Conservation (phyloP, 2,329 filamentous ascomycete species). For the Talaromyces sp. region DNA sequence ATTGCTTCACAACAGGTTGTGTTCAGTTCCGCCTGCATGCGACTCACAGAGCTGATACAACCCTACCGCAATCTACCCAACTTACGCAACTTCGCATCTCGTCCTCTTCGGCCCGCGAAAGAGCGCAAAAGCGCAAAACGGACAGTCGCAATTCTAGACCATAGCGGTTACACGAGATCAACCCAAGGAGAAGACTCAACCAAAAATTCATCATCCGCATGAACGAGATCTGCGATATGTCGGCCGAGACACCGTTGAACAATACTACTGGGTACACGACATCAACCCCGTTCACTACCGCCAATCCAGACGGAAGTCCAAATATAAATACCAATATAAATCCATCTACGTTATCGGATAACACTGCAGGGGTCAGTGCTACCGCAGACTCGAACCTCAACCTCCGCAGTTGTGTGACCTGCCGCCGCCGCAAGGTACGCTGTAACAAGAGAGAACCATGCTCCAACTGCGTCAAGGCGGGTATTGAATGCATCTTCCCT, state of each 20-base stretch:
- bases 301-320: background rate
- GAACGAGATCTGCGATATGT: background rate
- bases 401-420: constrained; percentile 46
- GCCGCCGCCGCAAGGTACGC: constrained; percentile 47
- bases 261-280: background rate
- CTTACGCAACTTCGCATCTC: background rate
- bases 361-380: background rate
- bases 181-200: background rate
- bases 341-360: background rate
- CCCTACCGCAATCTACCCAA: background rate
- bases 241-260: background rate
- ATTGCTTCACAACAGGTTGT: background rate
- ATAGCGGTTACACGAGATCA: background rate
- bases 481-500: constrained; percentile 62
- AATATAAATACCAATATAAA: background rate
- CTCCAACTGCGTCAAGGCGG: constrained; percentile 47
- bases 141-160: background rate
- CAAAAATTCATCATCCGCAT: background rate
- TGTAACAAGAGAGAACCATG: constrained; percentile 50
- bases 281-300: background rate
- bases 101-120: background rate
- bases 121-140: background rate
- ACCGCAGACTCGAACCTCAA: constrained; percentile 24
- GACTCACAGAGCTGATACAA: background rate
- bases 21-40: background rate